These are phyloP conservation scores for Sarcodon aspratus DNA, from an alignment of 768 basidiomycete species.

Conservation along the genomic window DNA sequence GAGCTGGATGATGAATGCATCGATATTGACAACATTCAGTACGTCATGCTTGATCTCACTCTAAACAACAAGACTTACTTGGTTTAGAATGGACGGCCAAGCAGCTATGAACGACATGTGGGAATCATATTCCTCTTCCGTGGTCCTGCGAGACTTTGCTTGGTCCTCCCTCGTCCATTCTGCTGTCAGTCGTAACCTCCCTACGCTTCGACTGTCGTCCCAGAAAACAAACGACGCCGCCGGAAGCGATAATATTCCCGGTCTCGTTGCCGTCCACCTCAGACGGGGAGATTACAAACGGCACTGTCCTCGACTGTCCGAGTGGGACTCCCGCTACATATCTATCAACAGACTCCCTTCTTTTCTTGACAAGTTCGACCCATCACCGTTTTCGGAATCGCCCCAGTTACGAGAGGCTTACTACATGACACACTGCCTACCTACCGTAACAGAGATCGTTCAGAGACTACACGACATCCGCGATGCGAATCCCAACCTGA, in stretches of 20 bases:
- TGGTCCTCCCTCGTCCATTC: constrained; percentile 13
- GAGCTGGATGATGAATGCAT: too few relatives aligned
- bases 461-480: constrained; percentile 26
- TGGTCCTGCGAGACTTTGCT: constrained; percentile 10
- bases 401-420: too few relatives aligned
- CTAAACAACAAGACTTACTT: too few relatives aligned
- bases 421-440: constrained; percentile 28
- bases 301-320: constrained; percentile 29
- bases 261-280: constrained; percentile 35
- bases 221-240: not conserved
- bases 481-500: constrained; percentile 22
- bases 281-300: constrained; percentile 39
- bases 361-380: constrained; percentile 33
- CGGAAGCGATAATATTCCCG: constrained; percentile 6
- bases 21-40: too few relatives aligned
- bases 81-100: too few relatives aligned
- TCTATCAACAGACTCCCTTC: constrained; percentile 34
- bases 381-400: too few relatives aligned
- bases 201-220: not conserved
- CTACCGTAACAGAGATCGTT: constrained; percentile 28
- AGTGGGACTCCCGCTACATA: constrained; percentile 33
- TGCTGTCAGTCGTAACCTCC: constrained; percentile 13
- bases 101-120: too few relatives aligned
- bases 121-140: not conserved
- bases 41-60: too few relatives aligned